Conservation (phyloP, 768 basidiomycete genomes). For the Megacollybia marginata region DNA sequence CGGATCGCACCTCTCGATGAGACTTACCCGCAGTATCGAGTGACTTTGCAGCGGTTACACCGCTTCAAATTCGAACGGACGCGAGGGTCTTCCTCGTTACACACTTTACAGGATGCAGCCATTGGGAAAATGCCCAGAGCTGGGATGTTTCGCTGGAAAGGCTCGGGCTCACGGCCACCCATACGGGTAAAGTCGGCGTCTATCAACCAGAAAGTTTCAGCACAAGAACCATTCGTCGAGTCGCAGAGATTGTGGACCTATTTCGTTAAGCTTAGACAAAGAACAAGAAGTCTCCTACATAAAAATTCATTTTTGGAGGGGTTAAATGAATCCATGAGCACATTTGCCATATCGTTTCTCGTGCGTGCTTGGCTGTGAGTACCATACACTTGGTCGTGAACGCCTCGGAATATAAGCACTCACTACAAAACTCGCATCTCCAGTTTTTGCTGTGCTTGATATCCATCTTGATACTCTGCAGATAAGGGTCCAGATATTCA, state of each 20-base stretch:
- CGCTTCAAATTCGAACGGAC: conserved; percentile 4
- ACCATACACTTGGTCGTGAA: neutral
- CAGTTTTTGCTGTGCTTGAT: conserved; percentile 9
- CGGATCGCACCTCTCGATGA: neutral
- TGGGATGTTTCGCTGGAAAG: neutral
- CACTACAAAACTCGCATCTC: conserved; percentile 11
- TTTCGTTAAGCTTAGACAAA: neutral
- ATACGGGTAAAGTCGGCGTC: neutral
- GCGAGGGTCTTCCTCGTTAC: conserved; percentile 1
- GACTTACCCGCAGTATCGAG: conserved; percentile 9
- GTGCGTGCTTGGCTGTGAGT: conserved; percentile 1
- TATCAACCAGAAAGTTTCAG: neutral
- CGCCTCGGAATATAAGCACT: neutral
- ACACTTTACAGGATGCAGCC: conserved; percentile 4
- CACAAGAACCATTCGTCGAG: neutral
- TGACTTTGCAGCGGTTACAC: conserved; percentile 5
- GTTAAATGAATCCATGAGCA: conserved; percentile 3
- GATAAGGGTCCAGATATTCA: conserved; percentile 1
- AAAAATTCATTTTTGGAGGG: conserved; percentile 1
- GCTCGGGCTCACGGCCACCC: neutral
- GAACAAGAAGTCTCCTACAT: conserved; percentile 2
- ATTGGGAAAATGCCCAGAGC: neutral
- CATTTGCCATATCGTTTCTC: conserved; percentile 6
- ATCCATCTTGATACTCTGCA: neutral
- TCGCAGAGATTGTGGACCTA: conserved; percentile 8